A percentile compares a stretch with the other conserved stretches of the same genome.
phyloP scores from a whole-genome alignment of 352 stramenopile species.

The Pythium grandisporangium region DNA sequence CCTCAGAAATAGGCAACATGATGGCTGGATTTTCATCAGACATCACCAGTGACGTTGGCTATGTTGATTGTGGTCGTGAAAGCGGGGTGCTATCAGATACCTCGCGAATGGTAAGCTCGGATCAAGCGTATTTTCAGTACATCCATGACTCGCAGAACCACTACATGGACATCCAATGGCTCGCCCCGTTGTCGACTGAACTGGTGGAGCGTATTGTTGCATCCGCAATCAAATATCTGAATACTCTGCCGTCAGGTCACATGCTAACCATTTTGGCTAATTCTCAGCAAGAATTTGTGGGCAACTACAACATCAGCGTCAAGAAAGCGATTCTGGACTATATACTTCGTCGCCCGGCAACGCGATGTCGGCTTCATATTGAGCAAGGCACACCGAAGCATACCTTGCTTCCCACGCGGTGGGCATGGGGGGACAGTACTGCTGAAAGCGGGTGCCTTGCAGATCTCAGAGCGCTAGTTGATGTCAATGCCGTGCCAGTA shows the following conservation, averaged over 20 bases:
- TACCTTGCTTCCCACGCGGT: slow-evolving; percentile 32
- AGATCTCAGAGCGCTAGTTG: slow-evolving; percentile 33
- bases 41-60: too few species aligned
- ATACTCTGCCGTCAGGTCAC: slow-evolving; percentile 13
- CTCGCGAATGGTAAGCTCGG: too few species aligned
- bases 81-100: too few species aligned
- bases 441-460: slow-evolving; percentile 34
- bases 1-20: too few species aligned
- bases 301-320: slow-evolving; percentile 51
- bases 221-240: slow-evolving; percentile 46
- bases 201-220: slow-evolving; percentile 33
- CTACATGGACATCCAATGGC: slow-evolving; percentile 27
- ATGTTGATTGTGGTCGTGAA: too few species aligned
- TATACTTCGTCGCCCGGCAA: slow-evolving; percentile 29
- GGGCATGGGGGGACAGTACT: slow-evolving; percentile 56
- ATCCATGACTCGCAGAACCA: slow-evolving; percentile 20
- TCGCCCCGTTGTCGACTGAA: slow-evolving; percentile 21
- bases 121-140: slow-evolving; percentile 54
- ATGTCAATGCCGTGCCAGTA: not conserved
- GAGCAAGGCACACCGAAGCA: slow-evolving; percentile 29
- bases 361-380: slow-evolving; percentile 41
- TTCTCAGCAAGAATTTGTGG: slow-evolving; percentile 32
- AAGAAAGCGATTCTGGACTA: slow-evolving; percentile 79
- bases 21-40: too few species aligned
- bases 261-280: slow-evolving; percentile 31